Percentiles rank a stretch among this genome's conserved stretches.
These are phyloP conservation scores for Cyberlindnera petersonii DNA, from an alignment of 805 yeast species.

Conservation along the genomic window DNA sequence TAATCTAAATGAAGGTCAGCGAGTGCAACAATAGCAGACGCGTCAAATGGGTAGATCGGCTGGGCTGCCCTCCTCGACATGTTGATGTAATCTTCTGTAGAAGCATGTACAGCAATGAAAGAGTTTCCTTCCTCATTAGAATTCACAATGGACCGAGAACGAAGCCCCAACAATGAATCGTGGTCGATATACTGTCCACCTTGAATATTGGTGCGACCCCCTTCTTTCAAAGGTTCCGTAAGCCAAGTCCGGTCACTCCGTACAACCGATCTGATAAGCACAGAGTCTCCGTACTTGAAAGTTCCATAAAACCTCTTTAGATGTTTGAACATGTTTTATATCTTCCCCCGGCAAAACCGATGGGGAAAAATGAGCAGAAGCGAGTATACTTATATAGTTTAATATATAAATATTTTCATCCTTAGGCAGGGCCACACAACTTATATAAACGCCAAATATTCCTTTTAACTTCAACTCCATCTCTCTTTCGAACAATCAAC, in stretches of 20 bases:
- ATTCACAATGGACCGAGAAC: slow-evolving; percentile 33
- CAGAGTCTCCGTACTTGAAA: slow-evolving; percentile 20
- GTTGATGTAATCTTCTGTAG: slow-evolving; percentile 45
- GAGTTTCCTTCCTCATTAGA: slow-evolving; percentile 25
- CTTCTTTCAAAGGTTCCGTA: slow-evolving; percentile 24
- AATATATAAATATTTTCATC: no score
- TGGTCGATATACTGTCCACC: slow-evolving; percentile 31
- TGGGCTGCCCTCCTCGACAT: slow-evolving; percentile 42
- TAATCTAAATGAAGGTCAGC: slow-evolving; percentile 44
- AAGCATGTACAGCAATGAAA: slow-evolving; percentile 36
- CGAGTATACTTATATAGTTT: no score
- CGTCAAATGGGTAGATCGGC: slow-evolving; percentile 49
- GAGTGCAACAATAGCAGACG: slow-evolving; percentile 41
- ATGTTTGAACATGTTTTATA: background rate
- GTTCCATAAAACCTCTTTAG: slow-evolving; percentile 9
- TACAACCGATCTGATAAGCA: slow-evolving; percentile 18
- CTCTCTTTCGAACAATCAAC: no score
- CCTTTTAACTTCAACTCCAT: no score
- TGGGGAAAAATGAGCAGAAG: no score
- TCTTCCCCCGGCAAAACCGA: no score
- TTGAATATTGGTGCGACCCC: slow-evolving; percentile 20
- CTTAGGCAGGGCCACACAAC: background rate
- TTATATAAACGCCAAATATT: background rate
- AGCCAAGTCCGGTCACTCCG: slow-evolving; percentile 25
- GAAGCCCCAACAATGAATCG: slow-evolving; percentile 35